These are phyloP conservation scores for Sonneratia alba DNA, from an alignment of 345 rosid species.

Conservation along the genomic window DNA sequence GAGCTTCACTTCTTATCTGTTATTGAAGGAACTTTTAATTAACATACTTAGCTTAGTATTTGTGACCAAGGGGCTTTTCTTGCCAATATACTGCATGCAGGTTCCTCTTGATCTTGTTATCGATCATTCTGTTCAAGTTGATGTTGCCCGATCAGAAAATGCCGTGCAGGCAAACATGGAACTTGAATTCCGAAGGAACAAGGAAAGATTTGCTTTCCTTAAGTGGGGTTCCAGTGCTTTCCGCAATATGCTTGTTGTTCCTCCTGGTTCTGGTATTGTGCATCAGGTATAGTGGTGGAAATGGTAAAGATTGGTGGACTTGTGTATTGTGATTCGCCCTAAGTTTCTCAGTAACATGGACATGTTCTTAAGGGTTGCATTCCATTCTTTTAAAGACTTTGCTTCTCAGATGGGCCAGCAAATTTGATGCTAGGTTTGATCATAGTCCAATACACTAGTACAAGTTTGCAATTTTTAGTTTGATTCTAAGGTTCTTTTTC, in stretches of 20 bases:
- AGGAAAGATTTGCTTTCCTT: slow-evolving; percentile 93
- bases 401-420: background rate
- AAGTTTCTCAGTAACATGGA: background rate
- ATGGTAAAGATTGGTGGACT: background rate
- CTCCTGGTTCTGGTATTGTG: slow-evolving; percentile 99
- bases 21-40: background rate
- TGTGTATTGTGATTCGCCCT: background rate
- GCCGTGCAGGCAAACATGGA: slow-evolving; percentile 98
- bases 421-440: background rate
- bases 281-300: slow-evolving; percentile 61
- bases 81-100: slow-evolving; percentile 24
- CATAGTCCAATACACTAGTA: background rate
- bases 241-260: slow-evolving; percentile 94
- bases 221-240: slow-evolving; percentile 97
- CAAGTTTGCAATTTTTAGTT: background rate
- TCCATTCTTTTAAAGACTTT: background rate
- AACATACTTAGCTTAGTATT: slow-evolving; percentile 2
- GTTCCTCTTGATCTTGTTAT: slow-evolving; percentile 98
- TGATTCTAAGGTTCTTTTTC: background rate
- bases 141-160: slow-evolving; percentile 85
- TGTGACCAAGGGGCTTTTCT: background rate
- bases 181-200: slow-evolving; percentile 90
- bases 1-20: background rate
- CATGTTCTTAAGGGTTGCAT: background rate
- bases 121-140: slow-evolving; percentile 99